A percentile compares a stretch with the other conserved stretches of the same genome.
Conservation (phyloP, 1,139 yeast species). For the Suzukiozyma palmioleophila region DNA sequence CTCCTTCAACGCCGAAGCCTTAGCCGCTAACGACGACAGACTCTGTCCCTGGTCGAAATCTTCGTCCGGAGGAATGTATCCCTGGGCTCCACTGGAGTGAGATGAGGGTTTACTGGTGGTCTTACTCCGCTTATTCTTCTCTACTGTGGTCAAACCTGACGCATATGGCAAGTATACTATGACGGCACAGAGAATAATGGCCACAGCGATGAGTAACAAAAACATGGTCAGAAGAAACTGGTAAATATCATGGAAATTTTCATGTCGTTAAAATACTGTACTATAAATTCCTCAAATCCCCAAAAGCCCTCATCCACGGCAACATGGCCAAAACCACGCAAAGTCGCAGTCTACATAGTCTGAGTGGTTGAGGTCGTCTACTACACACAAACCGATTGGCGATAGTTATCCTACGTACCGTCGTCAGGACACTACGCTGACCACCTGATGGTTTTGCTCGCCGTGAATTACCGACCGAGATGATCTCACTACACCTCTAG, state of each 20-base stretch:
- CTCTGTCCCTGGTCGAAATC: slow-evolving; percentile 11
- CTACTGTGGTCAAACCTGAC: slow-evolving; percentile 34
- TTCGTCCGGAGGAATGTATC: slow-evolving; percentile 43
- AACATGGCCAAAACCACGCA: too few relatives aligned
- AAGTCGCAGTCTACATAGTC: too few relatives aligned
- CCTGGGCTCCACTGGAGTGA: slow-evolving; percentile 11
- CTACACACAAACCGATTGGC: too few relatives aligned
- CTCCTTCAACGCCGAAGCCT: slow-evolving; percentile 27
- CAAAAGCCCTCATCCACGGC: too few relatives aligned
- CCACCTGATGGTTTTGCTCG: too few relatives aligned
- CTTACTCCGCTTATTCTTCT: slow-evolving; percentile 17
- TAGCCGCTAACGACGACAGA: slow-evolving; percentile 15
- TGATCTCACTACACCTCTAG: too few relatives aligned
- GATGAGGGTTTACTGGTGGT: slow-evolving; percentile 4
- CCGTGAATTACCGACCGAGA: too few relatives aligned
- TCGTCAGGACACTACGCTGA: too few relatives aligned
- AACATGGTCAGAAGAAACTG: slow-evolving; percentile 20
- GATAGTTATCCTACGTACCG: too few relatives aligned
- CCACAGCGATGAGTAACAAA: slow-evolving; percentile 19
- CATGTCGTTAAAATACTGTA: not conserved
- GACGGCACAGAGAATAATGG: slow-evolving; percentile 26
- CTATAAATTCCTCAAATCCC: not conserved
- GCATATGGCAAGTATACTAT: slow-evolving; percentile 34
- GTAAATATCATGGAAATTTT: not conserved
- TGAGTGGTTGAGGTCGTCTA: too few relatives aligned